Evolutionary conservation across 139 green algal genomes (phyloP).

Genomic region (Auxenochlorella pyrenoidosa): DNA sequence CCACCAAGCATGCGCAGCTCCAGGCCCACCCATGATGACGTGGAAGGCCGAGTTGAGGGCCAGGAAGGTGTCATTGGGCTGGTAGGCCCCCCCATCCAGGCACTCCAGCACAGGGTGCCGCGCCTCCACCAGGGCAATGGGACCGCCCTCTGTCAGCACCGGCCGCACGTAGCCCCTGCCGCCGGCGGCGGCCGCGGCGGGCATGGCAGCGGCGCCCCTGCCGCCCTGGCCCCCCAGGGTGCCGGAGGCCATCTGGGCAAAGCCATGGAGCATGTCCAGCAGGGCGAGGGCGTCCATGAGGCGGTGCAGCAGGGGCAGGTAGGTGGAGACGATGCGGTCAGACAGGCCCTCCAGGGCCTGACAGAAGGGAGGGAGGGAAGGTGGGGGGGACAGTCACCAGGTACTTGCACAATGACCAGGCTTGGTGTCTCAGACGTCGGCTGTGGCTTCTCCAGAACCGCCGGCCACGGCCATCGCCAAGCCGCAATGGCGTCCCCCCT

Average conservation of each 20-base stretch:
- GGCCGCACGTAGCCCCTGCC: constrained; percentile 57
- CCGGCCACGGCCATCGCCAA: too few relatives aligned
- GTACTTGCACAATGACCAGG: background rate
- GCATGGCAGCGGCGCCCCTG: background rate
- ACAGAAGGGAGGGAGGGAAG: background rate
- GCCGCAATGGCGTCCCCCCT: too few relatives aligned
- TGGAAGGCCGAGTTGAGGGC: constrained; percentile 65
- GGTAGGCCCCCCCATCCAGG: background rate
- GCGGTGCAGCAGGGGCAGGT: constrained; percentile 74
- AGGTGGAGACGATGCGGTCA: constrained; percentile 36
- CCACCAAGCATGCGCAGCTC: too few relatives aligned
- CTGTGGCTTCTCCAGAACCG: too few relatives aligned
- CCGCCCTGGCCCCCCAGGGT: background rate
- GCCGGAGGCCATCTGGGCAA: constrained; percentile 57
- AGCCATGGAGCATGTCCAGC: constrained; percentile 83
- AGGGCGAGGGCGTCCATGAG: constrained; percentile 83
- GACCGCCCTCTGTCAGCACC: constrained; percentile 41
- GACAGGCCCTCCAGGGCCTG: constrained; percentile 73
- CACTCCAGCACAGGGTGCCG: constrained; percentile 61
- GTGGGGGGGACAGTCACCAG: background rate
- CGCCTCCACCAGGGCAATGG: constrained; percentile 65
- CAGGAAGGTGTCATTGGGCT: constrained; percentile 82
- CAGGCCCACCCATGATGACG: constrained; percentile 63
- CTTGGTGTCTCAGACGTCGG: too few relatives aligned
- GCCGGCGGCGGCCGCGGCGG: background rate